Percentiles rank a stretch among this genome's conserved stretches.
These are phyloP conservation scores for Saccharum spontaneum DNA, from an alignment of 176 grass and related monocot genomes.

Conservation along the genomic window DNA sequence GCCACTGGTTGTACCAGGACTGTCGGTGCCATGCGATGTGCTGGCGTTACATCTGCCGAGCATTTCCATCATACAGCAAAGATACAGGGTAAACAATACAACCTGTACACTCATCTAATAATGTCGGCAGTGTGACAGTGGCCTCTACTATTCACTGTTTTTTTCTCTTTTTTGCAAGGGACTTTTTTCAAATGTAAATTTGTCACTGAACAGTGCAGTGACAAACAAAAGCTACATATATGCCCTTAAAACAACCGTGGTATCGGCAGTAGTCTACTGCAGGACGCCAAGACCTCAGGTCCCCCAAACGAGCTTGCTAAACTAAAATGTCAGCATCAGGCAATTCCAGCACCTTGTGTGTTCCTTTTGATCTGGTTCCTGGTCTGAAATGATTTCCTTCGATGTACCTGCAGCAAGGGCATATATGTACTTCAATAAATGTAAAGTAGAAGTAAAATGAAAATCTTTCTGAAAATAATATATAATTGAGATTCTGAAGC, in stretches of 20 bases:
- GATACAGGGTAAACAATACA: constrained; percentile 1
- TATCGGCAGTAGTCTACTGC: neutral
- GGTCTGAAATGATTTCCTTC: constrained; percentile 93
- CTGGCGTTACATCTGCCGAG: constrained; percentile 5
- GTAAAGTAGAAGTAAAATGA: neutral
- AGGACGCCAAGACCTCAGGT: neutral
- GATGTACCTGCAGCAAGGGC: constrained; percentile 57
- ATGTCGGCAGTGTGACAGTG: neutral
- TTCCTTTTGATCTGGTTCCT: constrained; percentile 76
- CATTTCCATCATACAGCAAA: constrained; percentile 33
- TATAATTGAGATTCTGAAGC: constrained; percentile 17
- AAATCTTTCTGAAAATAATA: constrained; percentile 6
- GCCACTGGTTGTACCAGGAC: neutral
- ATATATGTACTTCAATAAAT: neutral
- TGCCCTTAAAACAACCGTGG: constrained; percentile 10
- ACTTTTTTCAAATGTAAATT: neutral
- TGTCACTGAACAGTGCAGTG: neutral
- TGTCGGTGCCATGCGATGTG: constrained; percentile 41
- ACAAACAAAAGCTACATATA: constrained; percentile 23
- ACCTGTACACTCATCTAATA: constrained; percentile 5
- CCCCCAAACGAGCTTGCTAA: constrained; percentile 29
- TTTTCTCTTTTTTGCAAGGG: neutral
- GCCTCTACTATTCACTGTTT: neutral
- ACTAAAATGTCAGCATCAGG: constrained; percentile 73
- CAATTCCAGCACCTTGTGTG: constrained; percentile 86